Evolutionary conservation across 2,329 filamentous ascomycete genomes (phyloP), one percentile per base, ranked within the genome.

Genomic region (Cadophora gregata): DNA sequence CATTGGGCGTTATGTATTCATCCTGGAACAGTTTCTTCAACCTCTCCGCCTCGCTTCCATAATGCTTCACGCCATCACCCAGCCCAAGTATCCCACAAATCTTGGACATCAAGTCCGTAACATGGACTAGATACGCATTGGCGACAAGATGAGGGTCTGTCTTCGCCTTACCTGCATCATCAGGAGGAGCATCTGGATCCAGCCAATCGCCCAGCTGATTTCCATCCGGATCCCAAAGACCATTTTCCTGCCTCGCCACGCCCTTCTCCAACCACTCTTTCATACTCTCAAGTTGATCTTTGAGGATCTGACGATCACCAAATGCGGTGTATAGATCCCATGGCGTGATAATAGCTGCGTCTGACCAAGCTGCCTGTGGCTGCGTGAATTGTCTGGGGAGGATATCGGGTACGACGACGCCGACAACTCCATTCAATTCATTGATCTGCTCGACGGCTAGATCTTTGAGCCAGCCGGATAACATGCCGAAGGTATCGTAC

Each of bases 201-300:
- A 85, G 77, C 83, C 83, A 85, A 68, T 85, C 83, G 33, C 81
- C 77, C 42, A 78, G 78, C 65, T 84, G 81, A 53, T 75, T 76
- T 10, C 66, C 65, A 29, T 69, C 72, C 4, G 74, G 75, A 53
- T 78, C 71, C 82, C 83, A 84, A 0, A 84, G 74, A 1, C 79
- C 78, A 7, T 73, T 76, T 0, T 63, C 62, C 56, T 71, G 78
- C n/a, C 75, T 73, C 3, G 71, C 77, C 47, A 80, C 78, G 7
- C 77, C 78, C 27, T 67, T 76, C 33, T 59, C 59, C 3, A 67
- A 38, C 66, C 66, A 67, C 27, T 53, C 36, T 42, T 62, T 62
- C 66, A 67, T 67, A 21, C 66, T 67, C 7, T 62, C 59, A 10
- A 62, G 29, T 31, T 67, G 66, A 36, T 38, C 29, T 19, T 48